Base-by-base conservation (phyloP, 768 basidiomycete species). In the Xerocomus spinulosus region DNA sequence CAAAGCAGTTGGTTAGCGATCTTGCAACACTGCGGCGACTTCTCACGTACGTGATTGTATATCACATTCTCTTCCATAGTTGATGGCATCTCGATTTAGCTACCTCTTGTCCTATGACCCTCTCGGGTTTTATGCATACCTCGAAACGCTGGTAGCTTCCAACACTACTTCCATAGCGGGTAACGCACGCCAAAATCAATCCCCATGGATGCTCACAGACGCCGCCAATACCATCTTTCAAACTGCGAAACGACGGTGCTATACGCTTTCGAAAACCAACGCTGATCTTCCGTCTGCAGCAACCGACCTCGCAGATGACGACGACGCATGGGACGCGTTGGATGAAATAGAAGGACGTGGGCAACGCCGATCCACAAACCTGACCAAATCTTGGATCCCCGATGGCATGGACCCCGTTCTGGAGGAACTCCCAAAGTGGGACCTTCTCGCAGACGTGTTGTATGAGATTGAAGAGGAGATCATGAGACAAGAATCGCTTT, bases 361-460 rank as follows among this genome's bases (percentile, higher is more conserved):
- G 9, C 42, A 38, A 17, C 52, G 26, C 13, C 32, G 21, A 43
- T n/a, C 17, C 28, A 41, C 9, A 53, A 54, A 43, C 37, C 15
- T 53, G 9, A 40, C 26, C 46, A 64, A 51, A 25, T 39, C 64
- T 20, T 89, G 91, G 85, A 61, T 92, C 18, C 88, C 92, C 0
- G 73, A 79, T 9, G 83, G 82, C 1, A 82, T 94, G 65, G 82
- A 91, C 37, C 89, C 92, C 0, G 80, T 93, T 0, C 73, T 97
- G 20, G 96, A 98, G 67, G 96, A 98, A 60, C 77, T 89, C 36
- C 94, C 94, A 0, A 99, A 99, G 64, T 98, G 96, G 95, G 77
- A 77, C 47, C 63, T 94, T 8, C 69, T 99, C 12, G 77, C 83
- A 0, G 87, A 92, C n/a, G 78, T 94, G 0, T 64, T 99, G 36